These are phyloP conservation scores for Clavispora santaluciae DNA, from an alignment of 805 yeast species.

Conservation along the genomic window DNA sequence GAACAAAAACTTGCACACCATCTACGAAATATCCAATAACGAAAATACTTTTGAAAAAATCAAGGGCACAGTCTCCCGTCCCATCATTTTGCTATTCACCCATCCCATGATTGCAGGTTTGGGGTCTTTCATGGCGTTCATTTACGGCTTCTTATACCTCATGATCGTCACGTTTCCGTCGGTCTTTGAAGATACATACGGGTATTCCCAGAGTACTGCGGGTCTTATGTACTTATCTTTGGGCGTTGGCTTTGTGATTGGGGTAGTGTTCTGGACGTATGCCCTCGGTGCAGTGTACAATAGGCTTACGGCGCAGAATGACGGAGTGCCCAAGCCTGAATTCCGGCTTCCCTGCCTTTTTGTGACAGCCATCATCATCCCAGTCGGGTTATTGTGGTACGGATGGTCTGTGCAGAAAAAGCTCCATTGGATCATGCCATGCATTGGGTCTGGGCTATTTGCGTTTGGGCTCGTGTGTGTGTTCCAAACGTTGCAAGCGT, in stretches of 20 bases:
- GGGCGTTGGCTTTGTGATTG: slow-evolving; percentile 33
- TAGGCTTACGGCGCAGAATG: slow-evolving; percentile 21
- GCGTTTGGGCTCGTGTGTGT: slow-evolving; percentile 34
- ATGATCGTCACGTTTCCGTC: slow-evolving; percentile 38
- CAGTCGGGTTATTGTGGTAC: slow-evolving; percentile 35
- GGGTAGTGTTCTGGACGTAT: slow-evolving; percentile 29
- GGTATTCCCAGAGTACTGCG: slow-evolving; percentile 25
- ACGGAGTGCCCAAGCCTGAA: slow-evolving; percentile 35
- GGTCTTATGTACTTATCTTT: slow-evolving; percentile 38
- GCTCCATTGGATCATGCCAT: slow-evolving; percentile 37
- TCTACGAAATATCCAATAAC: slow-evolving; percentile 31
- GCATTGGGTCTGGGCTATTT: slow-evolving; percentile 33
- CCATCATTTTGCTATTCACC: slow-evolving; percentile 27
- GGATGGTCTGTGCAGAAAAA: slow-evolving; percentile 37
- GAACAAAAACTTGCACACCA: slow-evolving; percentile 33
- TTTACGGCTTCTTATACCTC: slow-evolving; percentile 38
- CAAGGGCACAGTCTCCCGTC: slow-evolving; percentile 25
- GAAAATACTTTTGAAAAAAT: slow-evolving; percentile 21
- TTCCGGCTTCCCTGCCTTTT: slow-evolving; percentile 33
- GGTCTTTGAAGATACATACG: slow-evolving; percentile 27
- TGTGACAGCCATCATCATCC: slow-evolving; percentile 28
- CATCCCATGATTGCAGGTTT: slow-evolving; percentile 38
- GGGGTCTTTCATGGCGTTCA: slow-evolving; percentile 39
- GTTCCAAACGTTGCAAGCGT: slow-evolving; percentile 34
- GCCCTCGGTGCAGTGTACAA: slow-evolving; percentile 23